Evolutionary conservation across 371 early-diverging fungal species (phyloP).

Genomic region (Amoeboaphelidium protococcarum): DNA sequence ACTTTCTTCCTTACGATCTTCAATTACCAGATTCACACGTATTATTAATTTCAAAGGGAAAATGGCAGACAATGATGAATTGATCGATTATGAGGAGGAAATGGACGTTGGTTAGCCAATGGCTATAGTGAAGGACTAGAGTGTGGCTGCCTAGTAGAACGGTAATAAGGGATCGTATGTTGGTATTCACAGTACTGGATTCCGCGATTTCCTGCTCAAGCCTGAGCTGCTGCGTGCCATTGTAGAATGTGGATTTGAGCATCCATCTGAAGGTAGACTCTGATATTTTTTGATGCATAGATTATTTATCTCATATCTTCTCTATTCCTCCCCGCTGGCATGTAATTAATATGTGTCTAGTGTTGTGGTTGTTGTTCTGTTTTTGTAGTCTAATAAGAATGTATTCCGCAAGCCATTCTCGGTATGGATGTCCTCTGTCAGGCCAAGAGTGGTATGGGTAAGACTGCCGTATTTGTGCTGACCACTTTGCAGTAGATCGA

Average conservation of each 20-base stretch:
- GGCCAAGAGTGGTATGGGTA: constrained; percentile 98
- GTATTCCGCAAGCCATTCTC: constrained; percentile 88
- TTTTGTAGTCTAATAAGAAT: constrained; percentile 77
- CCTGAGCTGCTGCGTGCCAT: constrained; percentile 82
- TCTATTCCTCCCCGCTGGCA: neutral
- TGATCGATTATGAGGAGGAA: constrained; percentile 85
- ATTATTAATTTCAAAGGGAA: neutral
- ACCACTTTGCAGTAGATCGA: constrained; percentile 88
- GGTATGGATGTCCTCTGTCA: constrained; percentile 94
- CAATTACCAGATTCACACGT: no score
- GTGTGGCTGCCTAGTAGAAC: constrained; percentile 29
- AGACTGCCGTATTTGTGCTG: constrained; percentile 94
- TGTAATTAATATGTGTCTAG: neutral
- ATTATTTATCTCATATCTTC: constrained; percentile 1
- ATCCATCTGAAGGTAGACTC: constrained; percentile 76
- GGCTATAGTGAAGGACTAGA: constrained; percentile 16
- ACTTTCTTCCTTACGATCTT: no score
- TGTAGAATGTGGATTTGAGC: constrained; percentile 93
- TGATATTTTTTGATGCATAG: neutral
- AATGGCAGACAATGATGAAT: constrained; percentile 40
- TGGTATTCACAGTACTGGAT: constrained; percentile 91
- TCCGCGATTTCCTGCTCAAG: constrained; percentile 89
- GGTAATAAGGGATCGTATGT: constrained; percentile 84
- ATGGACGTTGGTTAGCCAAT: constrained; percentile 22
- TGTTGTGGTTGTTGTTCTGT: neutral